Percentiles rank a stretch among this genome's conserved stretches.
These are phyloP conservation scores for Westerdykella aurantiaca DNA, from an alignment of 2,329 filamentous ascomycete species.

Conservation along the genomic window DNA sequence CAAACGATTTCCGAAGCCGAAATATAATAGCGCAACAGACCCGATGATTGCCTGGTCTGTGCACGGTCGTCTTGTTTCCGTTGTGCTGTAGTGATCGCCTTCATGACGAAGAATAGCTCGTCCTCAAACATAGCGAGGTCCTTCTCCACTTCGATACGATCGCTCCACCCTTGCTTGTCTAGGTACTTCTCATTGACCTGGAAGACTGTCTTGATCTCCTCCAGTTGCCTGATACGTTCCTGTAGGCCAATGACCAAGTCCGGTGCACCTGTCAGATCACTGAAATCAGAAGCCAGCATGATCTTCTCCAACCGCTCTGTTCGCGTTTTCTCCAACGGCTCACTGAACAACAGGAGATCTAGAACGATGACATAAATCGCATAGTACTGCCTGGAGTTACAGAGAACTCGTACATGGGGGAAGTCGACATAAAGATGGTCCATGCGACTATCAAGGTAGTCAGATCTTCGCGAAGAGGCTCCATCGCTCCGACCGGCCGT, in stretches of 20 bases:
- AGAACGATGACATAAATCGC: constrained; percentile 97
- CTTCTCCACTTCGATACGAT: constrained; percentile 79
- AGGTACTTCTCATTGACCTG: constrained; percentile 84
- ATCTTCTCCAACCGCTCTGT: constrained; percentile 96
- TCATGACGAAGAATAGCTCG: constrained; percentile 99
- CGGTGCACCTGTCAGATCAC: constrained; percentile 86
- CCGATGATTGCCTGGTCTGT: constrained; percentile 62
- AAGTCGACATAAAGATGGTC: constrained; percentile 98
- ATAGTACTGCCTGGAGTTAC: constrained; percentile 96
- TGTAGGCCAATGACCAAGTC: constrained; percentile 90
- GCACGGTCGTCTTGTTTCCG: constrained; percentile 66
- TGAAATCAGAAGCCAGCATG: constrained; percentile 97
- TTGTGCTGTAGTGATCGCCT: constrained; percentile 95
- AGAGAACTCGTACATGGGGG: constrained; percentile 86
- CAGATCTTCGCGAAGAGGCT: constrained; percentile 38
- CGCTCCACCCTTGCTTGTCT: constrained; percentile 86
- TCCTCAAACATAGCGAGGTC: constrained; percentile 88
- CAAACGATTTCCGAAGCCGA: constrained; percentile 94
- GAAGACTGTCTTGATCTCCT: constrained; percentile 95
- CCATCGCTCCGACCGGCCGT: constrained; percentile 52
- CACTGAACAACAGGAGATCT: constrained; percentile 91
- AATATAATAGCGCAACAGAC: constrained; percentile 85
- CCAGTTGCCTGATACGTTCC: constrained; percentile 84
- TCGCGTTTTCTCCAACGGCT: constrained; percentile 94
- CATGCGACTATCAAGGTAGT: constrained; percentile 69